Conservation (phyloP, 306 rosid genomes). For the Quercus aquifolioides region DNA sequence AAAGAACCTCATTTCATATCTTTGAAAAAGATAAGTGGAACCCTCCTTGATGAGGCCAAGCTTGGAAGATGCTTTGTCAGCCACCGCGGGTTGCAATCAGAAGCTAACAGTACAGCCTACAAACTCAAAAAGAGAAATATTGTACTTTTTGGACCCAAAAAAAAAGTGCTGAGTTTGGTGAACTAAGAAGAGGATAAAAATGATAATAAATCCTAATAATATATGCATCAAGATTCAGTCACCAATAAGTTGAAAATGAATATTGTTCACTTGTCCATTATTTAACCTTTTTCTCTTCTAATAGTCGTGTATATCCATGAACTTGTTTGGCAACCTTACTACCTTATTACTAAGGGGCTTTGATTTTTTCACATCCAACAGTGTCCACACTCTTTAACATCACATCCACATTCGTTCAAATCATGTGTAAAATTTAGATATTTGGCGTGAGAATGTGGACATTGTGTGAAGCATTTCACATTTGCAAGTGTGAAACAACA, state of each 20-base stretch:
- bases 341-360: too few relatives aligned
- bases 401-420: too few relatives aligned
- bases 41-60: constrained; percentile 68
- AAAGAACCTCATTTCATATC: constrained; percentile 64
- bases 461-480: too few relatives aligned
- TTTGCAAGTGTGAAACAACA: too few relatives aligned
- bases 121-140: neutral
- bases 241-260: neutral
- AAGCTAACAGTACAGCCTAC: constrained; percentile 70
- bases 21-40: constrained; percentile 60
- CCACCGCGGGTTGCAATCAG: constrained; percentile 70
- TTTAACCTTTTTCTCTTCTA: neutral
- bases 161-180: neutral
- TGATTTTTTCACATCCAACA: too few relatives aligned
- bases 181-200: neutral
- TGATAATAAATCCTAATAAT: neutral
- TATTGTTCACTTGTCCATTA: neutral
- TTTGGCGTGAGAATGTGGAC: too few relatives aligned
- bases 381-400: too few relatives aligned
- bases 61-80: constrained; percentile 70
- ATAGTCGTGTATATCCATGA: neutral
- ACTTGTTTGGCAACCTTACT: too few relatives aligned
- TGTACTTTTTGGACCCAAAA: neutral
- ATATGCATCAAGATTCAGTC: neutral
- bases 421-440: too few relatives aligned